These are phyloP conservation scores for Rutstroemia sp. DNA, from an alignment of 2,329 filamentous ascomycete species.

Conservation along the genomic window DNA sequence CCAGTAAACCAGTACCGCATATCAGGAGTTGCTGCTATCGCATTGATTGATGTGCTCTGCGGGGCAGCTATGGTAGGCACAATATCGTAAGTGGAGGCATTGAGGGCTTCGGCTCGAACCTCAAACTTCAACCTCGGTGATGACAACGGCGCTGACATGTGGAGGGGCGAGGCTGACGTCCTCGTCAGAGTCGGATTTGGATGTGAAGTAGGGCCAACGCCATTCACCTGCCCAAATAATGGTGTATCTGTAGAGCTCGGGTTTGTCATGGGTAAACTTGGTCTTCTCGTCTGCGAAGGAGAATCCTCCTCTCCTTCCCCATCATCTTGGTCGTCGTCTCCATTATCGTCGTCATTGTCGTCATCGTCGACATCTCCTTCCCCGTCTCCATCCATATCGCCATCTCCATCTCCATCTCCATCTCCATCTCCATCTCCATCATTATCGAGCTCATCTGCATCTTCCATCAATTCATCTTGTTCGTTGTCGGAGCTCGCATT, in stretches of 20 bases:
- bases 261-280: conserved; percentile 23
- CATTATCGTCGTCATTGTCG: conserved; percentile 28
- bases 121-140: conserved; percentile 46
- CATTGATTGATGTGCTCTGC: conserved; percentile 91
- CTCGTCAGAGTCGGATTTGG: conserved; percentile 22
- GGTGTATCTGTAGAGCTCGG: conserved; percentile 24
- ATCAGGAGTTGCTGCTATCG: conserved; percentile 84
- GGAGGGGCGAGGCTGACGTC: conserved; percentile 27
- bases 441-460: conserved; percentile 32
- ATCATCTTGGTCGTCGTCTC: conserved; percentile 32
- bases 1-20: conserved; percentile 93
- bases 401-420: conserved; percentile 21
- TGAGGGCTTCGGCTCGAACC: conserved; percentile 71
- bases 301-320: conserved; percentile 48
- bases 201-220: conserved; percentile 26
- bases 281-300: conserved; percentile 27
- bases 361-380: conserved; percentile 37
- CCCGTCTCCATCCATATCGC: conserved; percentile 28
- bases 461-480: conserved; percentile 52
- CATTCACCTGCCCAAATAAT: conserved; percentile 21
- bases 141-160: conserved; percentile 31
- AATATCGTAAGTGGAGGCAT: conserved; percentile 81
- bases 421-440: conserved; percentile 28
- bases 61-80: conserved; percentile 95
- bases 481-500: conserved; percentile 44